A percentile compares a stretch with the other conserved stretches of the same genome.
These are phyloP conservation scores for Suhomyces sp. DNA, from an alignment of 805 yeast species.

Conservation along the genomic window DNA sequence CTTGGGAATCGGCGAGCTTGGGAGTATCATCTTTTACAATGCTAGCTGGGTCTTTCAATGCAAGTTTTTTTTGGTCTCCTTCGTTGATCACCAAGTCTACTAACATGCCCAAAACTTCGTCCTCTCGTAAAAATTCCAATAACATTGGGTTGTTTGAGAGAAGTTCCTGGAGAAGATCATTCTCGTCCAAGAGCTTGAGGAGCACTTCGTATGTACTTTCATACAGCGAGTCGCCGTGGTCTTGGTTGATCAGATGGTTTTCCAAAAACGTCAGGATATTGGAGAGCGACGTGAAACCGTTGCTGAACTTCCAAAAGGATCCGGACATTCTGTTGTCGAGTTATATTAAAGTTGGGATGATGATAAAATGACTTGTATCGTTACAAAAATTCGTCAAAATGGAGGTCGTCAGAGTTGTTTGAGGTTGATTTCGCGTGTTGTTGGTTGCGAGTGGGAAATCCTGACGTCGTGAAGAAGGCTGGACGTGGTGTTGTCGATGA, in stretches of 20 bases:
- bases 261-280: constrained; percentile 42
- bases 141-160: constrained; percentile 42
- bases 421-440: too few species aligned
- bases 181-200: constrained; percentile 40
- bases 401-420: too few species aligned
- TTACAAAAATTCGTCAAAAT: too few species aligned
- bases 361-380: too few species aligned
- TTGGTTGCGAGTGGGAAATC: too few species aligned
- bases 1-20: constrained; percentile 1
- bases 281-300: constrained; percentile 44
- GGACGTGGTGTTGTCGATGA: too few species aligned
- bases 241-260: constrained; percentile 22
- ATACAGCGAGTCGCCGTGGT: constrained; percentile 16
- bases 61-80: constrained; percentile 15
- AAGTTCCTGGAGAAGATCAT: constrained; percentile 43
- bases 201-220: constrained; percentile 25
- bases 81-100: constrained; percentile 40
- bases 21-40: constrained; percentile 3
- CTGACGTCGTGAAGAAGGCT: too few species aligned
- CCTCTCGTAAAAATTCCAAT: constrained; percentile 43
- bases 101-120: constrained; percentile 33
- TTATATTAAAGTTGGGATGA: too few species aligned
- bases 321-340: constrained; percentile 45
- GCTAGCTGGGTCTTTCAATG: constrained; percentile 1
- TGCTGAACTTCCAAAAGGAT: constrained; percentile 48